Evolutionary conservation across 495 filamentous ascomycete species (phyloP), one percentile per base, ranked within the genome.

Genomic region (Poronia punctata): DNA sequence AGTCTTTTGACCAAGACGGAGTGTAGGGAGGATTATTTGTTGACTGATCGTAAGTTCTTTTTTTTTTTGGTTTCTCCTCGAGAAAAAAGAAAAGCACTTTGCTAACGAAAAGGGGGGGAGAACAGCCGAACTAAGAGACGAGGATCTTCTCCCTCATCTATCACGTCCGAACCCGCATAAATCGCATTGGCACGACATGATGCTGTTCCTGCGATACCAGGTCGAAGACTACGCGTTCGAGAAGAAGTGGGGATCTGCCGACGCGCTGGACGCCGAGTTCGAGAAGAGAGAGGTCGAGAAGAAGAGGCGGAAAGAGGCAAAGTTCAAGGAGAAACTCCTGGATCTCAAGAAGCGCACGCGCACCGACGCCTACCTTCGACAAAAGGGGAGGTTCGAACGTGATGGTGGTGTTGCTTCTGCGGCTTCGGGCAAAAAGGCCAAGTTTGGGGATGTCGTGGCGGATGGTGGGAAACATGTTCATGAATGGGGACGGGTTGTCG

Each of bases 141-240:
- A 76, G 39, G 86, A 89, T 31, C 66, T 98, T 7, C 70, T 98
- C 3, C 92, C 92, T 1, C 88, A 88, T 58, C 64, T 98, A 0
- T 84, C 85, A 45, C 80, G 78, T 18, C 92, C 93, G 4, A 98
- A 98, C 54, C 92, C 92, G 14, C 90, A 96, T 59, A 95, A 95
- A 56, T 78, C 81, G 0, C 88, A 88, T 23, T 98, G 87, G 86
- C 89, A 95, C 53, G 86, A 92, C 66, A 97, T 98, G 92, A 92
- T 92, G 84, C 77, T 98, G 1, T 98, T 84, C 56, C 69, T 98
- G 7, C 82, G 93, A 1, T 96, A 80, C 43, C 93, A 98, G 54
- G 82, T 98, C 2, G 92, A 98, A 52, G 85, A 84, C 33, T 95
- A 94, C 54, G 92, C 87, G 1, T 83, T 95, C 52, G 78, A 72